Base-by-base conservation (phyloP, 257 asterid genomes). In the Solanum virginianum region DNA sequence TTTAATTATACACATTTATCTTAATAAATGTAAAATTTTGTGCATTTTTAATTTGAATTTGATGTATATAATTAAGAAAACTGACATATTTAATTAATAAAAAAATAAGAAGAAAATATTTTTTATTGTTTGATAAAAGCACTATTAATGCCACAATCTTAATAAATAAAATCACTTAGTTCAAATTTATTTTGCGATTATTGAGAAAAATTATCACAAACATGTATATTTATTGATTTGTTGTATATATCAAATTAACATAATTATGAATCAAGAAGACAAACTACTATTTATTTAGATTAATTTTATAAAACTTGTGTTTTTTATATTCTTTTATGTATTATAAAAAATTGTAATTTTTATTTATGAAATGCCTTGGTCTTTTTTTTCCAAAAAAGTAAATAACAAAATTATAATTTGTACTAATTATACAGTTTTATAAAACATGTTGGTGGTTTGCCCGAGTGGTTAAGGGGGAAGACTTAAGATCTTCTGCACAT, bases 401-500 rank as follows among this genome's bases (percentile, higher is more conserved):
- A 4, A 22, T 11, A 62, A 22, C 17, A 62, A 62, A 2, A 62
- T 17, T 0, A 62, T 10, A 62, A 10, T 22, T 0, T 1, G 0
- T 4, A 62, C 3, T 62, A 62, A 2, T 62, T 11, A 11, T 0
- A 62, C 0, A 1, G 0, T 22, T 4, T 22, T 4, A 0, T 24
- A 11, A 1, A 0, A 3, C 0, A 4, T 14, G 0, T 0, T 14
- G 89, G 86, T 87, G 90, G 91, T 89, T 91, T 88, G 91, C 92
- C 92, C 91, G 91, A 89, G 92, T 36, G 92, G 90, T 91, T 89
- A 91, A 89, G 92, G 90, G 92, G 88, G 88, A 82, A 85, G 90
- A 87, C 90, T 75, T 87, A 87, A 82, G 90, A 87, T 85, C 88
- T 87, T 85, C 88, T 87, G 86, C 90, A 74, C 88, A 85, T 45